Conservation (phyloP, 306 rosid species). For the Castanopsis chinensis region DNA sequence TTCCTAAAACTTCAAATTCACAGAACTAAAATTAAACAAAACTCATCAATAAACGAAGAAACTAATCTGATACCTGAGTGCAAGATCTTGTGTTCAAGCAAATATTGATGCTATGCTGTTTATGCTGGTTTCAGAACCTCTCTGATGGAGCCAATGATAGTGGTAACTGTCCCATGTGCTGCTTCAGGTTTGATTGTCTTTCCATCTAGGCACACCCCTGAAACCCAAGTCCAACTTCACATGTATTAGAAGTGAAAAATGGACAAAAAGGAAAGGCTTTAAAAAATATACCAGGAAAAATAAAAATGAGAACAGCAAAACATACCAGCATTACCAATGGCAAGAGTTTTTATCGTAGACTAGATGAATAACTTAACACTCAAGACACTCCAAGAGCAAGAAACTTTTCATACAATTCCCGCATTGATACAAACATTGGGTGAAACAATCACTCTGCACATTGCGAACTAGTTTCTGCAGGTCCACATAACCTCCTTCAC, state of each 20-base stretch:
- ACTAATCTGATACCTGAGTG: conserved; percentile 64
- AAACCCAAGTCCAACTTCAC: conserved; percentile 8
- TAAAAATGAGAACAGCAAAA: neutral
- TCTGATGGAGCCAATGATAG: conserved; percentile 91
- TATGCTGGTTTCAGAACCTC: conserved; percentile 98
- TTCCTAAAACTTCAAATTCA: neutral
- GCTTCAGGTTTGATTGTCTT: conserved; percentile 99
- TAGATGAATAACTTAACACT: neutral
- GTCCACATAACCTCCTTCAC: conserved; percentile 99
- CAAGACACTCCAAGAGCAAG: neutral
- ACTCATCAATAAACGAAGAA: neutral
- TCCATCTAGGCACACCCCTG: conserved; percentile 99
- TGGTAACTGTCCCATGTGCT: conserved; percentile 97
- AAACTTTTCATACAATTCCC: neutral
- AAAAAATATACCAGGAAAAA: neutral
- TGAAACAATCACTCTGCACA: conserved; percentile 93
- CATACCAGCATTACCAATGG: conserved; percentile 66
- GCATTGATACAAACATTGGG: conserved; percentile 66
- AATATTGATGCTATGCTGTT: conserved; percentile 96
- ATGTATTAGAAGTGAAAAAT: neutral
- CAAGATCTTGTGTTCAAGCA: conserved; percentile 95
- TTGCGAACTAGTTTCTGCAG: conserved; percentile 98
- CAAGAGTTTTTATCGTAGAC: conserved; percentile 19
- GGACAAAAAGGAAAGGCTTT: neutral
- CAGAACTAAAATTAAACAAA: neutral